Conservation (phyloP, 2,329 filamentous ascomycete genomes). For the Cladosporium colombiae region DNA sequence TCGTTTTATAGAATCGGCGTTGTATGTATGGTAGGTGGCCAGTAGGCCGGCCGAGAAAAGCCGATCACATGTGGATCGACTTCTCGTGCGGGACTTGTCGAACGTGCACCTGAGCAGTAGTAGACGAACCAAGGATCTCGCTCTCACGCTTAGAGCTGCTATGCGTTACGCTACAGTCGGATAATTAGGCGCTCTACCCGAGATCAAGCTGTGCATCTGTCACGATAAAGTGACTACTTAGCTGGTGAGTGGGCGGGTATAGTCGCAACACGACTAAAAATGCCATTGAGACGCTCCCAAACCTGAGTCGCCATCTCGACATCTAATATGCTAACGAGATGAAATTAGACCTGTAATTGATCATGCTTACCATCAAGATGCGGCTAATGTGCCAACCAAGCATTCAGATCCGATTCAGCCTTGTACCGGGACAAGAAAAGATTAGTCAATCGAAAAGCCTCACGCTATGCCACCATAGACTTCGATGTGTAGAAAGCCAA, state of each 20-base stretch:
- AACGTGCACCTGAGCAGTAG: not conserved
- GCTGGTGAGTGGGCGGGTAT: not conserved
- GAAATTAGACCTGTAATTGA: not conserved
- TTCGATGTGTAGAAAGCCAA: not conserved
- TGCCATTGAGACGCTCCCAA: too few relatives aligned
- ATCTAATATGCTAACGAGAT: too few relatives aligned
- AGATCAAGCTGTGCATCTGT: not conserved
- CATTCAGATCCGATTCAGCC: not conserved
- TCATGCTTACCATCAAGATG: not conserved
- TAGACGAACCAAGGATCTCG: not conserved
- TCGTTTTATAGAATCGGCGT: not conserved
- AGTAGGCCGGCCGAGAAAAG: not conserved
- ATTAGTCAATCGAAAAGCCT: too few relatives aligned
- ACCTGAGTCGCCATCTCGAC: too few relatives aligned
- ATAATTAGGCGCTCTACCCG: not conserved
- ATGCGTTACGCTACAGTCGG: not conserved
- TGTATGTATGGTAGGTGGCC: not conserved
- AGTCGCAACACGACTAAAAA: too few relatives aligned
- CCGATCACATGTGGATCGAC: not conserved
- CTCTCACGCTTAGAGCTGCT: not conserved
- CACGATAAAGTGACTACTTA: not conserved
- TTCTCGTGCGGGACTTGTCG: not conserved
- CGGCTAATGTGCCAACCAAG: not conserved
- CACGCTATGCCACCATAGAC: not conserved
- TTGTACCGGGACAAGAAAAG: too few relatives aligned